Percentiles rank a stretch among this genome's conserved stretches.
Conservation (phyloP, 331 rosid species). For the Cydonia oblonga region DNA sequence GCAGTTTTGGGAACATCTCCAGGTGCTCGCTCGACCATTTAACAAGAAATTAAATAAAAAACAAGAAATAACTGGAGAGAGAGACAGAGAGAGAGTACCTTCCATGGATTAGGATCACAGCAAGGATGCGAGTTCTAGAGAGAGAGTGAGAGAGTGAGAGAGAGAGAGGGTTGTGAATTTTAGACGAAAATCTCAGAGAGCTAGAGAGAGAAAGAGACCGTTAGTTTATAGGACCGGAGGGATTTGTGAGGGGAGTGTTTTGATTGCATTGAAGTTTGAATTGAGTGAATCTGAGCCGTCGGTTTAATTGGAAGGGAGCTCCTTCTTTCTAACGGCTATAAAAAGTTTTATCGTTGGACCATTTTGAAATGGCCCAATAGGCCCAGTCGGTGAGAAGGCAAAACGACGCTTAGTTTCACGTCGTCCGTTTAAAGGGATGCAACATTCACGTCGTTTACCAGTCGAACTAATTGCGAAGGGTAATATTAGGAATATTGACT, state of each 20-base stretch:
- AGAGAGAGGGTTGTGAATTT: slow-evolving; percentile 1
- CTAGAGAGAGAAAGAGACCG: slow-evolving; percentile 12
- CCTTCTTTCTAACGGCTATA: slow-evolving; percentile 41
- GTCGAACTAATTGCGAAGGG: neutral
- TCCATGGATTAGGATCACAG: slow-evolving; percentile 32
- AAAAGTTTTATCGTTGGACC: neutral
- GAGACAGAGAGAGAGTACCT: slow-evolving; percentile 16
- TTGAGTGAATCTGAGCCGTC: slow-evolving; percentile 10
- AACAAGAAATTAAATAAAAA: neutral
- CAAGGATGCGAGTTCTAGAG: slow-evolving; percentile 15
- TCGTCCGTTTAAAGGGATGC: neutral
- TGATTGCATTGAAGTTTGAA: slow-evolving; percentile 35
- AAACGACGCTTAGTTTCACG: neutral
- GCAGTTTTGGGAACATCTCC: slow-evolving; percentile 22
- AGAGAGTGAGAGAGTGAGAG: slow-evolving; percentile 21
- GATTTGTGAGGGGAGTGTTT: slow-evolving; percentile 10
- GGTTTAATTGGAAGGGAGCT: slow-evolving; percentile 4
- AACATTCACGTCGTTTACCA: neutral
- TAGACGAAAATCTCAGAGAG: slow-evolving; percentile 17
- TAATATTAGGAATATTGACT: too few species aligned
- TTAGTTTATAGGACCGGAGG: neutral
- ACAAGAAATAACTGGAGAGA: neutral
- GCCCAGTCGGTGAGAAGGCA: neutral
- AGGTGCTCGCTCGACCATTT: neutral
- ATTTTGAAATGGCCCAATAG: neutral